Evolutionary conservation across 2,329 filamentous ascomycete species (phyloP), one percentile per base, ranked within the genome.

Genomic region (Scopulariopsis brevicaulis): DNA sequence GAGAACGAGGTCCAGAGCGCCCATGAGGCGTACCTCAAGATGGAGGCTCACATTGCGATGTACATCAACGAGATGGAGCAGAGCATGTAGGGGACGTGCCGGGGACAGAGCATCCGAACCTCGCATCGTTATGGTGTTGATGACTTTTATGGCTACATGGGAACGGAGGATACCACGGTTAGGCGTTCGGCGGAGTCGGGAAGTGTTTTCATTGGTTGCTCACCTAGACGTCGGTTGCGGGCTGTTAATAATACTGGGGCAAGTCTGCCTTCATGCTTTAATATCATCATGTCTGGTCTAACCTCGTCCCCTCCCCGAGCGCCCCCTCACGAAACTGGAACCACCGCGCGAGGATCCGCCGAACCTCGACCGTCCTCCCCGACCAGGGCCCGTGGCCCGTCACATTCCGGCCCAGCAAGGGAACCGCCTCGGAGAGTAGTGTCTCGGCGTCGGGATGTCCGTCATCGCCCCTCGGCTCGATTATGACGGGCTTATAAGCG

Each of bases 11-110:
- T 97, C 10, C 89, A 94, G 68, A 84, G 83, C 58, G 91, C 94
- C 1, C 85, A 96, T 65, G 92, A 96, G 63, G 90, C 97, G 75
- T 99, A 96, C 72, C 81, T 96, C 69, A 96, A 96, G 83, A 87
- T 99, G 84, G 93, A 97, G 71, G 87, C 90, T 43, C 94, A 99
- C 69, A 95, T 99, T 71, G 93, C 92, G 73, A 78, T 97, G 62
- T 99, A 99, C 76, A 96, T 99, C 68, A 96, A 89, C 4, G 94
- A 99, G 78, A 96, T 99, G 92, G 94, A 97, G 73, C 92, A 96
- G 73, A 87, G 86, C 59, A 83, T 94, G 64, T 76, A 62, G 40
- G 65, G 62, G 40, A 14, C 12, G 18, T 18, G 18, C 3, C 3
- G 20, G 20, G 20, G 12, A n/a, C 37, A n/a, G n/a, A n/a, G n/a